A percentile compares a stretch with the other conserved stretches of the same genome.
Evolutionary conservation across 106 monocot species (phyloP).

Genomic region (Phalaenopsis equestris): DNA sequence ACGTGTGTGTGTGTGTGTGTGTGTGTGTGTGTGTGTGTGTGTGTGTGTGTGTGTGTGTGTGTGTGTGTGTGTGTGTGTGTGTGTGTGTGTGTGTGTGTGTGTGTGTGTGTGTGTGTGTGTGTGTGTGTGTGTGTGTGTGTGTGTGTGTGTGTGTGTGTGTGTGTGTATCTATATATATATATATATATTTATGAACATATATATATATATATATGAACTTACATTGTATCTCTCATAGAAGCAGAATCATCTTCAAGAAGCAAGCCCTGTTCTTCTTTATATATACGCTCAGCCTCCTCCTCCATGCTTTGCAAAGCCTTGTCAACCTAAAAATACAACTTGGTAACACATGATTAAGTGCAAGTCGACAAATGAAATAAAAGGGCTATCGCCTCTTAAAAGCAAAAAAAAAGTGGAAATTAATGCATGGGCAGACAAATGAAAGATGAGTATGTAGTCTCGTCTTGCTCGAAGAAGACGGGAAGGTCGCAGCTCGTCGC

Average conservation of each 20-base stretch:
- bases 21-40: too few relatives aligned
- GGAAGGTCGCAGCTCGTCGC: too few relatives aligned
- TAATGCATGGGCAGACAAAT: neutral
- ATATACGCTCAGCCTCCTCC: constrained; percentile 81
- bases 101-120: too few relatives aligned
- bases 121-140: too few relatives aligned
- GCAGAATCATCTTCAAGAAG: constrained; percentile 80
- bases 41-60: too few relatives aligned
- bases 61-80: too few relatives aligned
- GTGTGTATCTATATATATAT: too few relatives aligned
- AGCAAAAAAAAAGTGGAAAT: neutral
- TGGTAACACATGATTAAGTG: neutral
- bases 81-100: too few relatives aligned
- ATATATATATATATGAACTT: constrained; percentile 12
- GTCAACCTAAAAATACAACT: constrained; percentile 44
- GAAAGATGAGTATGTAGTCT: neutral
- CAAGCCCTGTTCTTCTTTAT: constrained; percentile 68
- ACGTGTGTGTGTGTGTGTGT: neutral
- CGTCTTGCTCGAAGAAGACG: too few relatives aligned
- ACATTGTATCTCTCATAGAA: constrained; percentile 80
- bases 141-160: too few relatives aligned
- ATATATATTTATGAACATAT: neutral
- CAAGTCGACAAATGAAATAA: neutral
- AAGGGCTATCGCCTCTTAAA: neutral
- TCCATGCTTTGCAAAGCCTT: constrained; percentile 89